A percentile compares a stretch with the other conserved stretches of the same genome.
Conservation (phyloP, 768 basidiomycete genomes). For the Trametes gibbosa region DNA sequence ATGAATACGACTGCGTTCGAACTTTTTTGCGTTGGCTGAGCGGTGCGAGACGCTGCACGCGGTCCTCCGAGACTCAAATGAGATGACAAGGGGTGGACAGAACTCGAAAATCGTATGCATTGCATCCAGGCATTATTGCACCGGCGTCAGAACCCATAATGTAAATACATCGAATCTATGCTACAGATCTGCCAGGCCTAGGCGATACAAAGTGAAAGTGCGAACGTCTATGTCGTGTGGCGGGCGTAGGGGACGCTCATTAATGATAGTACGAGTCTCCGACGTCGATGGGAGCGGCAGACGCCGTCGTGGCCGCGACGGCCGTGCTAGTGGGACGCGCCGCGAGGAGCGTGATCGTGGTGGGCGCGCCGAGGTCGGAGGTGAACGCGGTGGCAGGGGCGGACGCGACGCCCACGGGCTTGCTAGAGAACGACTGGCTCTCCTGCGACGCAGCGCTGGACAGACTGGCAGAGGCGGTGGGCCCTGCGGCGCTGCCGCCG, state of each 20-base stretch:
- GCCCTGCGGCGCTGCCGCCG: neutral
- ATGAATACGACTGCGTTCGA: too few species aligned
- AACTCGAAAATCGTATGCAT: too few species aligned
- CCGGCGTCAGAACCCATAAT: too few species aligned
- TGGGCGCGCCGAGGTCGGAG: slow-evolving; percentile 1
- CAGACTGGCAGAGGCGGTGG: neutral
- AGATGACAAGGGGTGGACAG: too few species aligned
- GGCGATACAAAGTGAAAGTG: neutral
- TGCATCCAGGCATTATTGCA: too few species aligned
- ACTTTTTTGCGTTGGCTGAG: too few species aligned
- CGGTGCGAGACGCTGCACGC: too few species aligned
- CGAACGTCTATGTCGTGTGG: neutral
- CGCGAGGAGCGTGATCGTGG: slow-evolving; percentile 4
- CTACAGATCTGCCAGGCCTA: neutral
- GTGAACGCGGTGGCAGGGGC: slow-evolving; percentile 2
- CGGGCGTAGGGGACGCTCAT: neutral
- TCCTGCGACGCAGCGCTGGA: neutral
- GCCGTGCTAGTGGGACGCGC: neutral
- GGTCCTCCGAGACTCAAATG: too few species aligned
- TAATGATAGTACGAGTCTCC: slow-evolving; percentile 13
- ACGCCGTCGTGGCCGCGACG: neutral
- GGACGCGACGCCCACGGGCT: slow-evolving; percentile 5
- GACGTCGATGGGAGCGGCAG: neutral
- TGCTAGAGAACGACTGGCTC: neutral
- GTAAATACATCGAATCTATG: slow-evolving; percentile 3